Evolutionary conservation across 371 early-diverging fungal species (phyloP), one percentile per base, ranked within the genome.

Genomic region (Actinomucor elegans): DNA sequence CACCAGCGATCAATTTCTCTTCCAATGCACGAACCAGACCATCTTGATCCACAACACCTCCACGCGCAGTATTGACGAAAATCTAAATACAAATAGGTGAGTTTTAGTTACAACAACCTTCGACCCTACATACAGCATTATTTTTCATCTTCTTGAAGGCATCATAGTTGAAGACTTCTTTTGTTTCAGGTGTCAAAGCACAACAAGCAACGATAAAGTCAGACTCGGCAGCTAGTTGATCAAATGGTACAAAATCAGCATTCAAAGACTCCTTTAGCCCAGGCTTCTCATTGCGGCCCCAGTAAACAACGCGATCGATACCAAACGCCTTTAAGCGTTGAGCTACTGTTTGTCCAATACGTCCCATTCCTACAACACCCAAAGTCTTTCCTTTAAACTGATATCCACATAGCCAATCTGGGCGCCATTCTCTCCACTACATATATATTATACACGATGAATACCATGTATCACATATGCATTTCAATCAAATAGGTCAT

Each of bases 301-400:
- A 67, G 37, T 86, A 91, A n/a, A 91, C 36, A 15, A 88, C 61
- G 9, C 73, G 73, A 9, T 61, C 49, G 3, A 89, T 68, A 1
- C 88, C 87, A 70, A 95, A 93, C 0, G 90, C 85, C 20, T 69
- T 64, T 5, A 95, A 61, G 7, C 94, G 71, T 24, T 74, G 57
- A 5, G 87, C 89, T 7, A 89, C 87, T 0, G 91, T 93, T 28
- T 68, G 64, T 9, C 96, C 94, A 51, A 94, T 94, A 20, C 93
- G 80, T 0, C 96, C 96, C 24, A 93, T 51, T 0, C 96, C 94
- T 12, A 94, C 83, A 29, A 95, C 82, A 5, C 94, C 96, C 26
- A 94, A 74, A 0, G 90, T 89, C 55, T 93, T 93, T 34, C 73
- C 75, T 3, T 77, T 76, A 35, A 94, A 70, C 62, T 90, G 90